These are phyloP conservation scores for Fusarium temperatum DNA, from an alignment of 2,329 filamentous ascomycete species.

Conservation along the genomic window DNA sequence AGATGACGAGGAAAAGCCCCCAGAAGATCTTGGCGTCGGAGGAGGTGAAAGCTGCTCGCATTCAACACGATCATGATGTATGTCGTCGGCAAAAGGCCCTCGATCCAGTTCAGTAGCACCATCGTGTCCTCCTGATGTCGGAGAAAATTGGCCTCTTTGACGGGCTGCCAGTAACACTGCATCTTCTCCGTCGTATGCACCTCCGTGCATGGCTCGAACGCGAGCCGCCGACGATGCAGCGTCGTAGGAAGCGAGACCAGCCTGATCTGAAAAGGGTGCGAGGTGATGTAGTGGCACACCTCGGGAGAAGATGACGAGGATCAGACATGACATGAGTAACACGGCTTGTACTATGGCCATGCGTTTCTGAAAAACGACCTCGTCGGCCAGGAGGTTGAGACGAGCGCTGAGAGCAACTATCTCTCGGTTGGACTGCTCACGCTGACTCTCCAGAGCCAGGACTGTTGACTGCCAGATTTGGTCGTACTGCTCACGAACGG, in stretches of 20 bases:
- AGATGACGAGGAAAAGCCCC: conserved; percentile 19
- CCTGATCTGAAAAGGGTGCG: conserved; percentile 44
- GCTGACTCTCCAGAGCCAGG: conserved; percentile 87
- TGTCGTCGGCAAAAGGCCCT: conserved; percentile 11
- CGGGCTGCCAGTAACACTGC: conserved; percentile 3
- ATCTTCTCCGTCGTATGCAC: conserved; percentile 11
- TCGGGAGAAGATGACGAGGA: conserved; percentile 83
- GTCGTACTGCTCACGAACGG: conserved; percentile 87
- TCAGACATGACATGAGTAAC: conserved; percentile 84
- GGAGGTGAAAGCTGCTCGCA: conserved; percentile 43
- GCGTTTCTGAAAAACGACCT: conserved; percentile 85
- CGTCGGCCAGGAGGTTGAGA: conserved; percentile 90
- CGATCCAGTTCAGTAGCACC: background rate
- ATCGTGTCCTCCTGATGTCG: background rate
- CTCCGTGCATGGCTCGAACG: conserved; percentile 26
- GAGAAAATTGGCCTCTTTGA: conserved; percentile 18
- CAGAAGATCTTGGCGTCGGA: conserved; percentile 32
- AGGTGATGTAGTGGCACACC: conserved; percentile 53
- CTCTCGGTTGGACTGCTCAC: conserved; percentile 84
- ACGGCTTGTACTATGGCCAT: conserved; percentile 94
- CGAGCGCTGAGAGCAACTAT: conserved; percentile 82
- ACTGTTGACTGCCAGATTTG: conserved; percentile 97
- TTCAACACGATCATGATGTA: conserved; percentile 15
- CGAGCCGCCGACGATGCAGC: conserved; percentile 26
- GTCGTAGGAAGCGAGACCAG: conserved; percentile 32